Percentiles rank a stretch among this genome's conserved stretches.
Conservation (phyloP, 2,329 filamentous ascomycete genomes). For the Myriosclerotinia curreyana region DNA sequence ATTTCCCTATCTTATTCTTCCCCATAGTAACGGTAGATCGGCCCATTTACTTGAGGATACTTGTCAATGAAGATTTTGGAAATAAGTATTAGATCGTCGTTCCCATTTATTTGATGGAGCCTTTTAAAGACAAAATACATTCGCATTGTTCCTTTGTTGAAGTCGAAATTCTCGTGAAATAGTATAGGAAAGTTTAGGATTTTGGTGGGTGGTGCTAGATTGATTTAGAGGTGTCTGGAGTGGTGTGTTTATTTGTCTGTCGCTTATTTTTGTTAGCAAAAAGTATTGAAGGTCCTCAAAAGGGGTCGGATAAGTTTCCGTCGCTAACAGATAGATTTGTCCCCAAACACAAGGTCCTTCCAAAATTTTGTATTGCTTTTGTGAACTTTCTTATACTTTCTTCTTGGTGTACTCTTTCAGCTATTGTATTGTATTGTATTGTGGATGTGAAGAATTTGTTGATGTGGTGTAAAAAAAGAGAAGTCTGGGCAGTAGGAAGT, state of each 20-base stretch:
- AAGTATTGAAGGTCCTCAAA: background rate
- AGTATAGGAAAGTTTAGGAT: background rate
- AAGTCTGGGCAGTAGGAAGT: background rate
- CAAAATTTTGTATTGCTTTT: background rate
- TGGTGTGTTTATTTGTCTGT: background rate
- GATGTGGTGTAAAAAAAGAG: background rate
- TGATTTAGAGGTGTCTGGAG: background rate
- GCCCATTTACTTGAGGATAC: too few species aligned
- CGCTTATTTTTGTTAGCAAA: background rate
- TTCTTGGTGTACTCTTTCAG: background rate
- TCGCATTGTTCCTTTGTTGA: background rate
- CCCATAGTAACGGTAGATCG: too few species aligned
- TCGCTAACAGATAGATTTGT: background rate
- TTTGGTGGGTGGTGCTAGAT: background rate
- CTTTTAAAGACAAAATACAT: background rate
- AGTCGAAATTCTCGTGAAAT: background rate
- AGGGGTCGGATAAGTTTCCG: background rate
- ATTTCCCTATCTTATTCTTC: too few species aligned
- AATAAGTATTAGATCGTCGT: background rate
- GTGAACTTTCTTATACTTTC: background rate
- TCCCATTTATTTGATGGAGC: background rate
- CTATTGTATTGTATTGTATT: background rate
- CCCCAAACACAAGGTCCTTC: background rate
- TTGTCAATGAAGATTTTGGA: too few species aligned
- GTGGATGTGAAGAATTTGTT: background rate